Conservation (phyloP, 164 flowering plant genomes). For the Tinospora cordifolia region DNA sequence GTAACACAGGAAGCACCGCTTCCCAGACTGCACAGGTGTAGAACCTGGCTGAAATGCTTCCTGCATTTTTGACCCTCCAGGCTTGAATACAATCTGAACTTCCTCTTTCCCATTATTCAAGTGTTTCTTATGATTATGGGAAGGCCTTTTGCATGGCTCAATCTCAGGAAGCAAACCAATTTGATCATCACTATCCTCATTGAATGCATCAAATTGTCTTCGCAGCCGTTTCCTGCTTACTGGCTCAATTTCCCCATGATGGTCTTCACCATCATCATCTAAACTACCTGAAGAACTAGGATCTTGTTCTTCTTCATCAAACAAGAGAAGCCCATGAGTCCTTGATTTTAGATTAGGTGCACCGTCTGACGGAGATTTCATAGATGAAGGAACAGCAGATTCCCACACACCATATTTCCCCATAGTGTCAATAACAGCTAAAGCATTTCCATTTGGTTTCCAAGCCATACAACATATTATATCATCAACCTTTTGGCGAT, state of each 20-base stretch:
- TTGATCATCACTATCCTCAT: constrained; percentile 40
- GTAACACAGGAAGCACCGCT: constrained; percentile 79
- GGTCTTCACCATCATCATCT: constrained; percentile 69
- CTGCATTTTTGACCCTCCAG: constrained; percentile 52
- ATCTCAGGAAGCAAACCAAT: constrained; percentile 29
- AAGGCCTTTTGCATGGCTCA: constrained; percentile 41
- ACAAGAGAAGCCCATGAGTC: constrained; percentile 57
- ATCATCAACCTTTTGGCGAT: constrained; percentile 77
- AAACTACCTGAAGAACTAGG: constrained; percentile 54
- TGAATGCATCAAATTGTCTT: constrained; percentile 40
- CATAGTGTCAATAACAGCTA: constrained; percentile 85
- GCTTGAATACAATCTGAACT: constrained; percentile 17
- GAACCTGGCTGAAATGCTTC: constrained; percentile 90
- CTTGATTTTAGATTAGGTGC: constrained; percentile 40
- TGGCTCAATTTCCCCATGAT: constrained; percentile 50
- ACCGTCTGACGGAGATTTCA: constrained; percentile 89
- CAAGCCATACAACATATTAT: constrained; percentile 77
- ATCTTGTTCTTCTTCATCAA: constrained; percentile 65
- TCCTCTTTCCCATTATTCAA: constrained; percentile 25
- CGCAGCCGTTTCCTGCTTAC: constrained; percentile 58
- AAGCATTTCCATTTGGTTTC: constrained; percentile 82
- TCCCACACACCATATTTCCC: constrained; percentile 97
- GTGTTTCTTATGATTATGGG: constrained; percentile 30
- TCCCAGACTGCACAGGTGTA: constrained; percentile 70
- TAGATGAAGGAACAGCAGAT: constrained; percentile 66